Conservation (phyloP, 2,329 filamentous ascomycete species). For the Clonostachys byssicola region DNA sequence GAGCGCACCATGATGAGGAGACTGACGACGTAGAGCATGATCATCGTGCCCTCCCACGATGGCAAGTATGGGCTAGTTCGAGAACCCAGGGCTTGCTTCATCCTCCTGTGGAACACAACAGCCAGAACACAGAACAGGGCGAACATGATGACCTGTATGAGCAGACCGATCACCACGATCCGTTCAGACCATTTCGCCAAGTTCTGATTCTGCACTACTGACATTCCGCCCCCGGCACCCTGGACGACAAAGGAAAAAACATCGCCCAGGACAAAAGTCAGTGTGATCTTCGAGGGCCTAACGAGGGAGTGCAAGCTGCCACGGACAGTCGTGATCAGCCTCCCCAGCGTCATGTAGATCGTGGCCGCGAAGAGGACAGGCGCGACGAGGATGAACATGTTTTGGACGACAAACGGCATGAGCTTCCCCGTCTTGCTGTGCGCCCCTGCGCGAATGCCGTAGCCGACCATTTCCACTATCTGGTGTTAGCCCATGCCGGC, state of each 20-base stretch:
- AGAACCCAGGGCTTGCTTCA: conserved; percentile 11
- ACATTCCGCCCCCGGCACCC: conserved; percentile 29
- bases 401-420: conserved; percentile 21
- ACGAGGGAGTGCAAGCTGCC: conserved; percentile 17
- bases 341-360: conserved; percentile 38
- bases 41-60: conserved; percentile 25
- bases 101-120: conserved; percentile 38
- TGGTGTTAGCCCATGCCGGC: neutral
- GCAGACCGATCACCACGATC: conserved; percentile 50
- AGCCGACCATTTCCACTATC: conserved; percentile 29
- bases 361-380: conserved; percentile 32
- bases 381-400: conserved; percentile 21
- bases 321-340: conserved; percentile 25
- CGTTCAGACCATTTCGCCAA: conserved; percentile 30
- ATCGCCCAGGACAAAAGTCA: conserved; percentile 46
- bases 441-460: conserved; percentile 15
- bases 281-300: conserved; percentile 32
- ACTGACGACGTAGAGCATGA: conserved; percentile 28
- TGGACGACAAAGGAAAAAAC: conserved; percentile 43
- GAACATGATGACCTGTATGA: conserved; percentile 54
- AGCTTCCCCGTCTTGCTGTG: conserved; percentile 12
- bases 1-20: conserved; percentile 35
- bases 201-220: conserved; percentile 10
- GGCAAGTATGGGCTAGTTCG: conserved; percentile 8
- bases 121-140: conserved; percentile 47